phyloP scores from a whole-genome alignment of 1,139 yeast genomes.

The Debaryomyces coudertii region DNA sequence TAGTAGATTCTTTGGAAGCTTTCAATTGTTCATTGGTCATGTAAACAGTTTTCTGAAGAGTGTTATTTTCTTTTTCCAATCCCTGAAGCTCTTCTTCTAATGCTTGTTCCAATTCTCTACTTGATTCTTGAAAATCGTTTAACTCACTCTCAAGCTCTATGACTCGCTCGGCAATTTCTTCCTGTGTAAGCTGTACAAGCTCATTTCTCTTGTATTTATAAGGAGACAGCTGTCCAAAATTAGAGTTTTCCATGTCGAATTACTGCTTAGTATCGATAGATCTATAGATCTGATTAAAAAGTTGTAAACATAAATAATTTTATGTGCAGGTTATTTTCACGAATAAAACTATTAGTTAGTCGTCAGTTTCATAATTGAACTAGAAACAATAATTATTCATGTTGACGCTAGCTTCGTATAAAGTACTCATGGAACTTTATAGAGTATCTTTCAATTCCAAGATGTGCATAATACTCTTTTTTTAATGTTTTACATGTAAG shows the following conservation, averaged over 20 bases:
- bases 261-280: background rate
- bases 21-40: conserved; percentile 20
- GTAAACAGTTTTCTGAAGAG: conserved; percentile 21
- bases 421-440: too few relatives aligned
- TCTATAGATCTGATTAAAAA: background rate
- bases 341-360: background rate
- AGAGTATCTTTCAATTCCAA: too few relatives aligned
- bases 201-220: conserved; percentile 10
- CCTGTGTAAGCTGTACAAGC: conserved; percentile 25
- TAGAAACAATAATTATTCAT: too few relatives aligned
- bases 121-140: conserved; percentile 46
- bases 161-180: conserved; percentile 33
- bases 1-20: conserved; percentile 17
- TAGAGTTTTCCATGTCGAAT: background rate
- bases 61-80: conserved; percentile 31
- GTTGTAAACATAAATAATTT: background rate
- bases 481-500: too few relatives aligned
- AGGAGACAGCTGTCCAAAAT: background rate
- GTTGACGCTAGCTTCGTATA: too few relatives aligned
- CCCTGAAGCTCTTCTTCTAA: conserved; percentile 46
- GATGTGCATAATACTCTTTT: too few relatives aligned
- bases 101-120: conserved; percentile 48
- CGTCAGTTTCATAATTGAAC: background rate
- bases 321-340: background rate
- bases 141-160: conserved; percentile 42